phyloP scores from a whole-genome alignment of 164 flowering plant genomes.

The Annona squamosa region DNA sequence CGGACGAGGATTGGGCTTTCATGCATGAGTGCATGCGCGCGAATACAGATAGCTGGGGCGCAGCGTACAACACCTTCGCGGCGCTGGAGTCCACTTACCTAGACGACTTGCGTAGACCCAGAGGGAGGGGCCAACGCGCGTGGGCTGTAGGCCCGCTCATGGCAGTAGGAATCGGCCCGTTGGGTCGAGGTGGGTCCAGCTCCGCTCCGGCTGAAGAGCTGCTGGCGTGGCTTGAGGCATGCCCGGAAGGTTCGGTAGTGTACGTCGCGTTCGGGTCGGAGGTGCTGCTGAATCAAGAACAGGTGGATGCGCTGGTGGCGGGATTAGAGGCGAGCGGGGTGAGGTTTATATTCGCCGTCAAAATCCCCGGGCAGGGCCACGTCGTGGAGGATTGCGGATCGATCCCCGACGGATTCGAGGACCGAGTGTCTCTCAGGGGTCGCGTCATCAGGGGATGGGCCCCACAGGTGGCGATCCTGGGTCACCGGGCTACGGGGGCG shows the following conservation, averaged over 20 bases:
- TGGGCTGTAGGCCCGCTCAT: slow-evolving; percentile 41
- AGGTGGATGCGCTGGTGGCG: slow-evolving; percentile 25
- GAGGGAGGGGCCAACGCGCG: slow-evolving; percentile 18
- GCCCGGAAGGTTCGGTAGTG: slow-evolving; percentile 21
- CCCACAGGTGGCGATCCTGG: slow-evolving; percentile 28
- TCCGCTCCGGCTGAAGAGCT: slow-evolving; percentile 13
- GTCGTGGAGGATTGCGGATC: slow-evolving; percentile 9
- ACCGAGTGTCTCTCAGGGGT: slow-evolving; percentile 28
- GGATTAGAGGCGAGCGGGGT: slow-evolving; percentile 35
- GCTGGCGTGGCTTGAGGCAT: slow-evolving; percentile 30
- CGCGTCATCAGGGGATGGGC: slow-evolving; percentile 36
- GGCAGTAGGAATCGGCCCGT: slow-evolving; percentile 4
- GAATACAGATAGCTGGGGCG: slow-evolving; percentile 21
- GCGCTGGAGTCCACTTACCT: slow-evolving; percentile 20
- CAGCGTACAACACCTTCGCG: slow-evolving; percentile 17
- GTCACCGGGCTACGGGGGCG: slow-evolving; percentile 21
- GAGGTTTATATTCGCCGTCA: slow-evolving; percentile 30
- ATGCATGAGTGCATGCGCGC: slow-evolving; percentile 12
- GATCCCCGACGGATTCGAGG: slow-evolving; percentile 29
- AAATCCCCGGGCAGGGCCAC: slow-evolving; percentile 6
- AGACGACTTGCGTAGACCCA: slow-evolving; percentile 2
- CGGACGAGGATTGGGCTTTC: slow-evolving; percentile 7
- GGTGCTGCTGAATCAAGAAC: slow-evolving; percentile 17
- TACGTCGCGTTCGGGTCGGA: slow-evolving; percentile 46
- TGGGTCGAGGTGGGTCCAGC: slow-evolving; percentile 22